Evolutionary conservation across 2,329 filamentous ascomycete species (phyloP).

Genomic region (Colletotrichum gigasporum): DNA sequence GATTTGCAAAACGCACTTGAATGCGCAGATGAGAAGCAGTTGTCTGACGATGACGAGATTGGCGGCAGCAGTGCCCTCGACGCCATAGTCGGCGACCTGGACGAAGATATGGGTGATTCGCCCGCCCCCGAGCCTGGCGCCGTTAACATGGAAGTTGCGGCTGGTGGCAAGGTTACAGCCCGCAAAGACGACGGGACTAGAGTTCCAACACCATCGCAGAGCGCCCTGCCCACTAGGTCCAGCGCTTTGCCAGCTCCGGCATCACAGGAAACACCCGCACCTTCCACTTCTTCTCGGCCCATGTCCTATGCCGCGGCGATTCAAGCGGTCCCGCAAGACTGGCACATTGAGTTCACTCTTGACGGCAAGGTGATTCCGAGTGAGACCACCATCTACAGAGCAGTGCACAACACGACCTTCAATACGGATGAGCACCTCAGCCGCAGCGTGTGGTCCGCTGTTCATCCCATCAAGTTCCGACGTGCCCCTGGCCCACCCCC

Average conservation of each 20-base stretch:
- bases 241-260: slow-evolving; percentile 51
- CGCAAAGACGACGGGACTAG: slow-evolving; percentile 91
- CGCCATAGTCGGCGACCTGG: slow-evolving; percentile 88
- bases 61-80: slow-evolving; percentile 77
- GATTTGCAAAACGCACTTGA: slow-evolving; percentile 78
- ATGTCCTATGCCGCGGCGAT: slow-evolving; percentile 88
- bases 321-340: slow-evolving; percentile 85
- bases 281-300: slow-evolving; percentile 67
- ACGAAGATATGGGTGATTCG: slow-evolving; percentile 82
- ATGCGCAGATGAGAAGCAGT: slow-evolving; percentile 89
- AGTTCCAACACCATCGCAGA: slow-evolving; percentile 82
- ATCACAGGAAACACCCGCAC: slow-evolving; percentile 55
- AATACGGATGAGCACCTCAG: slow-evolving; percentile 70
- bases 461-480: slow-evolving; percentile 92
- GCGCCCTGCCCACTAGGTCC: slow-evolving; percentile 49
- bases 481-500: slow-evolving; percentile 86
- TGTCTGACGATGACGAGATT: slow-evolving; percentile 76
- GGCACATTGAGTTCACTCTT: slow-evolving; percentile 96
- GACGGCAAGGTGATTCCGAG: slow-evolving; percentile 85
- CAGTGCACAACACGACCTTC: slow-evolving; percentile 75
- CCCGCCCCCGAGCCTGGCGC: slow-evolving; percentile 82
- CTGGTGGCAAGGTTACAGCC: slow-evolving; percentile 87
- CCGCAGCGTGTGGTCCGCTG: slow-evolving; percentile 87
- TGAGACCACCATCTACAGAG: slow-evolving; percentile 95
- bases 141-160: slow-evolving; percentile 89